Percentiles rank a stretch among this genome's conserved stretches.
Conservation (phyloP, 2,329 filamentous ascomycete genomes). For the Cladosporium sp. region DNA sequence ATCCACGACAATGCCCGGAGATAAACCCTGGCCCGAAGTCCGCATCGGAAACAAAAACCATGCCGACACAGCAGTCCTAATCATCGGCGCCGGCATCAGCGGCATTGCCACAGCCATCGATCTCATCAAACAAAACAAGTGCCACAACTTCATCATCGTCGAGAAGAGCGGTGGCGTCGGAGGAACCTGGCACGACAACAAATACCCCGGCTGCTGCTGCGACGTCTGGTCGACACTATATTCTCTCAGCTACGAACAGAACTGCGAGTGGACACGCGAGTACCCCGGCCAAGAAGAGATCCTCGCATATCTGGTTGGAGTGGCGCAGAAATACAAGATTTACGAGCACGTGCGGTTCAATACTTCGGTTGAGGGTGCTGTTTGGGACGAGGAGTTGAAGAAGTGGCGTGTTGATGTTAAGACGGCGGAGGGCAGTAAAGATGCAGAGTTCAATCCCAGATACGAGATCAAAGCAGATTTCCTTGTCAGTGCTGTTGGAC, state of each 20-base stretch:
- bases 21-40: slow-evolving; percentile 48
- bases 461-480: slow-evolving; percentile 59
- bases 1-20: slow-evolving; percentile 38
- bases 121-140: slow-evolving; percentile 53
- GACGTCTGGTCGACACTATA: slow-evolving; percentile 59
- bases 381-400: slow-evolving; percentile 55
- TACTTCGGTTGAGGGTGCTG: slow-evolving; percentile 52
- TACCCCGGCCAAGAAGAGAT: slow-evolving; percentile 64
- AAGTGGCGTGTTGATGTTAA: slow-evolving; percentile 55
- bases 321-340: slow-evolving; percentile 57
- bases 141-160: slow-evolving; percentile 57
- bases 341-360: slow-evolving; percentile 61
- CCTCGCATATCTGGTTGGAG: slow-evolving; percentile 54
- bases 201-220: slow-evolving; percentile 58
- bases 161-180: slow-evolving; percentile 57
- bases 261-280: slow-evolving; percentile 57
- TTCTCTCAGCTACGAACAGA: slow-evolving; percentile 62
- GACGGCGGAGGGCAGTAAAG: slow-evolving; percentile 52
- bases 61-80: slow-evolving; percentile 56
- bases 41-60: slow-evolving; percentile 52
- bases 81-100: slow-evolving; percentile 51
- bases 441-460: slow-evolving; percentile 52
- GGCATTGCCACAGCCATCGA: slow-evolving; percentile 61
- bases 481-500: slow-evolving; percentile 59
- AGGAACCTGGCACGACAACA: slow-evolving; percentile 58